Base-by-base conservation (phyloP, 1,284 basidiomycete species). In the Cryptococcus sp. region DNA sequence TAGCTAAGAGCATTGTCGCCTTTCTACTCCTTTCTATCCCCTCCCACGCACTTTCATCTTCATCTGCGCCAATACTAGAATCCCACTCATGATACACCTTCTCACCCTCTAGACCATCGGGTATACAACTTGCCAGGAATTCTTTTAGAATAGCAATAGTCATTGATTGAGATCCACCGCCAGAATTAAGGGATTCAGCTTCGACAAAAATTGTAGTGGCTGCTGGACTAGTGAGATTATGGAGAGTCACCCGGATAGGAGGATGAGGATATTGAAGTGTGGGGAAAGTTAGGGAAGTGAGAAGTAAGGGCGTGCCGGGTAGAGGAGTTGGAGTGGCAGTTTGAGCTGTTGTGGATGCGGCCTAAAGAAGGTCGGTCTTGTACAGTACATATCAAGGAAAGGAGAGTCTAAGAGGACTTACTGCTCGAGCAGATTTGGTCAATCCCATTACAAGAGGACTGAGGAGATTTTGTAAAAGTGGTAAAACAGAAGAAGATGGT, bases 371-470 rank as follows among this genome's bases (percentile, higher is more conserved):
- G 52, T 23, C 47, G 23, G 23, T 23, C 23, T 23, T 23, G 23
- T 2, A 23, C 23, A 23, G 23, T 23, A 23, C 23, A 23, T 31
- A 42, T 8, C 23, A 32, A 44, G 36, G 31, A 30, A 3, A 38
- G 46, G 4, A 32, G n/a, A 42, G 30, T 47, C 13, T n/a, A 30
- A 31, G 43, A 15, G 5, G 30, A 64, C 67, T 54, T 45, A 68
- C 69, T 2, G 69, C 66, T 46, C 69, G 61, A 14, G 71, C 70
- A 5, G 62, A 52, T 59, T 75, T 75, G 14, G 64, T 66, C 47
- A 72, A 55, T 34, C 73, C 73, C 42, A 75, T 59, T 2, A 72
- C 72, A 47, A 75, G 71, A 4, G 68, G 68, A 46, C 62, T 70
- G 7, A 72, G 57, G 13, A 75, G 60, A 37, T 68, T 66, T 34